Evolutionary conservation across 2,329 filamentous ascomycete species (phyloP).

Genomic region (Lachnellula suecica): DNA sequence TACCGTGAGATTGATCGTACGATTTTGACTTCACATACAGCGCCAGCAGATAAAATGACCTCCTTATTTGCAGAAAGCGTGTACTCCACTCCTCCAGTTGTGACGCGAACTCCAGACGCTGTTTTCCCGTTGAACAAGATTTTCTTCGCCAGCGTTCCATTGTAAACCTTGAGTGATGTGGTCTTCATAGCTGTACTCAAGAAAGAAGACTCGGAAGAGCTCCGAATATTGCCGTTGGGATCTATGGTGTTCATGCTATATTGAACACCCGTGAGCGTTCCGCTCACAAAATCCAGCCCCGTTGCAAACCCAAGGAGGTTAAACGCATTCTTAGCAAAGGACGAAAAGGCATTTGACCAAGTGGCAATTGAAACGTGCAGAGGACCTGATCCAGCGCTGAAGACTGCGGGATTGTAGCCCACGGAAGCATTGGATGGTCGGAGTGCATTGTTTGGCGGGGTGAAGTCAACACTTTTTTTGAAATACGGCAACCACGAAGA

Average conservation of each 20-base stretch:
- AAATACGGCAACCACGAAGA: constrained; percentile 46
- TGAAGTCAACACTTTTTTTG: constrained; percentile 30
- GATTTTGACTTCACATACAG: no score
- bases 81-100: constrained; percentile 10
- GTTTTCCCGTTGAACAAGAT: constrained; percentile 43
- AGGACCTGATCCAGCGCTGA: constrained; percentile 33
- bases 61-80: constrained; percentile 19
- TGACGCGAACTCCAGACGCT: constrained; percentile 41
- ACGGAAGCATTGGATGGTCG: constrained; percentile 31
- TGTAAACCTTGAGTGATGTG: constrained; percentile 39
- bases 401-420: constrained; percentile 30
- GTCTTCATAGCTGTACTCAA: constrained; percentile 23
- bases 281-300: constrained; percentile 40
- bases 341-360: constrained; percentile 6
- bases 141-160: constrained; percentile 41
- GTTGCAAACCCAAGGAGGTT: constrained; percentile 38
- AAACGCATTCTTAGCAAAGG: constrained; percentile 41
- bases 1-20: no score
- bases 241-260: constrained; percentile 34
- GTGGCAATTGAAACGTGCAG: constrained; percentile 18
- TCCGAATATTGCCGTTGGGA: constrained; percentile 27
- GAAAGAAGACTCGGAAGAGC: constrained; percentile 39
- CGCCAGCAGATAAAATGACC: constrained; percentile 12
- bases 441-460: constrained; percentile 25
- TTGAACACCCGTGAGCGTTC: constrained; percentile 39